Base-by-base conservation (phyloP, 2,329 filamentous ascomycete species). In the Botryotinia narcissicola region DNA sequence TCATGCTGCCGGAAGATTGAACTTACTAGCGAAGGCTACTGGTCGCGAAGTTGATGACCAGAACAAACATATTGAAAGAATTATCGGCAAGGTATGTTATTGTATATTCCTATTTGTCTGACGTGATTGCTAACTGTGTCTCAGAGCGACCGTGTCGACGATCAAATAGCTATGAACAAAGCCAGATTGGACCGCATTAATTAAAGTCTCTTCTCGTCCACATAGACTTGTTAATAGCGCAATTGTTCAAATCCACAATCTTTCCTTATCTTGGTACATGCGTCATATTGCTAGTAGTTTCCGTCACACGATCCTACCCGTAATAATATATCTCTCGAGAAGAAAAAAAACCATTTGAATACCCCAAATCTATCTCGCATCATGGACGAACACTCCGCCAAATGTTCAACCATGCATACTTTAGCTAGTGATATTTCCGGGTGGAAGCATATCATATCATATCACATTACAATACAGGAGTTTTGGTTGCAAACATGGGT, bases 101-200 rank as follows among this genome's bases (percentile, higher is more conserved):
- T 35, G n/a, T 40, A 10, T 48, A 6, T n/a, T 51, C 32, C 29
- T 62, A 63, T 76, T 54, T 25, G 42, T 75, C 40, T 35, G 32
- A 63, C 18, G 22, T 20, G 16, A 63, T 25, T 62, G 60, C 82
- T 85, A 80, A 84, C 74, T 46, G 60, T 62, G 18, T 63, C 71
- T 71, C 81, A 93, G 93, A 95, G 91, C 83, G 94, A 97, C 81
- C 88, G 86, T 78, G 93, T 97, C 77, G 92, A 94, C 82, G 92
- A 95, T 77, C 89, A 92, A 80, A 93, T 95, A 79, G 89, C 90
- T 74, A 90, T 93, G 87, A 95, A 95, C 85, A 87, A 92, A 76
- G 89, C 91, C 44, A 79, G 79, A 73, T 75, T 81, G 73, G 80
- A 81, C 68, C 79, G 80, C 18, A 81, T 81, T 32, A 76, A 78